Evolutionary conservation across 495 filamentous ascomycete species (phyloP).

Genomic region (Aspergillus avenaceus): DNA sequence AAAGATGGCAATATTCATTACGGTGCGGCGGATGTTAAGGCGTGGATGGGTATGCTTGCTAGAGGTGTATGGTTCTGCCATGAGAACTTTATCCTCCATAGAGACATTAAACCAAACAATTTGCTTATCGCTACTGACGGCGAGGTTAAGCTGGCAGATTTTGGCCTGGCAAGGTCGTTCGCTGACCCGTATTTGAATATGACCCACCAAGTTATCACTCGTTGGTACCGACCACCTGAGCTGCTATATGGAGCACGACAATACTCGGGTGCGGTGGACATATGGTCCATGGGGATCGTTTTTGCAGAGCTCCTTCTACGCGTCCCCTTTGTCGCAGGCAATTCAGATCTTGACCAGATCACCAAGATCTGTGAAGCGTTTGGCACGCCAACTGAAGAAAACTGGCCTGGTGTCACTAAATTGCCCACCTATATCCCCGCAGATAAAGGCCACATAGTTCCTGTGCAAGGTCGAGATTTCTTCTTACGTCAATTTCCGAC

Average conservation of each 20-base stretch:
- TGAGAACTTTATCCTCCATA: slow-evolving; percentile 87
- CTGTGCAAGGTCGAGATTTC: slow-evolving; percentile 62
- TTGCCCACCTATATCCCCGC: slow-evolving; percentile 70
- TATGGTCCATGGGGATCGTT: slow-evolving; percentile 93
- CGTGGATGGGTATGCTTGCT: slow-evolving; percentile 97
- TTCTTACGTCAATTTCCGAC: slow-evolving; percentile 71
- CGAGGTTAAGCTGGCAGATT: slow-evolving; percentile 94
- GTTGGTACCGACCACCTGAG: slow-evolving; percentile 95
- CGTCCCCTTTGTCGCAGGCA: slow-evolving; percentile 72
- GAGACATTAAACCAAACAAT: slow-evolving; percentile 99
- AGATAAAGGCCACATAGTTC: slow-evolving; percentile 47
- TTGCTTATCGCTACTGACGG: slow-evolving; percentile 89
- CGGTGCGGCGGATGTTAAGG: slow-evolving; percentile 82
- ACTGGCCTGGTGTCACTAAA: slow-evolving; percentile 88
- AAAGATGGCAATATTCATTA: slow-evolving; percentile 75
- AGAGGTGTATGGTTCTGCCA: slow-evolving; percentile 96
- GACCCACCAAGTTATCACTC: slow-evolving; percentile 93
- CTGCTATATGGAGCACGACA: slow-evolving; percentile 83
- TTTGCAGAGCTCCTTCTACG: slow-evolving; percentile 88
- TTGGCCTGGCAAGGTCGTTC: slow-evolving; percentile 86
- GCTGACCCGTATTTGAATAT: slow-evolving; percentile 83
- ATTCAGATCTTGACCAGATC: slow-evolving; percentile 77
- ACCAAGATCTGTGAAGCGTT: slow-evolving; percentile 75
- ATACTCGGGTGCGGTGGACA: slow-evolving; percentile 86
- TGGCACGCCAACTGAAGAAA: slow-evolving; percentile 88